A percentile compares a stretch with the other conserved stretches of the same genome.
Conservation (phyloP, 2,329 filamentous ascomycete species). For the Fonsecaea pedrosoi region DNA sequence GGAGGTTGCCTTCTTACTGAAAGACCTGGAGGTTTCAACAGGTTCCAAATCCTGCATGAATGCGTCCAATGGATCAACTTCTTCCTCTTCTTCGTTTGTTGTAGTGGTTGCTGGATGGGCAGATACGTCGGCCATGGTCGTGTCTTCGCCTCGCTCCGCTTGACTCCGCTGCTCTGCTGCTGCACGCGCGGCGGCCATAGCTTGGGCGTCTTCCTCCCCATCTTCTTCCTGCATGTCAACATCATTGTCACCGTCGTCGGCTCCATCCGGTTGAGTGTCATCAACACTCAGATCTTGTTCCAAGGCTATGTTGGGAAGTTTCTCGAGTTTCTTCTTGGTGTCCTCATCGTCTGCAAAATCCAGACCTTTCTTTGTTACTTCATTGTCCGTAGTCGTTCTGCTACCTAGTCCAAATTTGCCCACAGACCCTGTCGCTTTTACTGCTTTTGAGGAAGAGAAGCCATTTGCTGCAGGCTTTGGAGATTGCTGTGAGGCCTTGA, state of each 20-base stretch:
- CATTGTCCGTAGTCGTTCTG: constrained; percentile 69
- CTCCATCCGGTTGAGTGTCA: constrained; percentile 67
- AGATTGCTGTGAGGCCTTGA: constrained; percentile 49
- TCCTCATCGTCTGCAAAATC: constrained; percentile 89
- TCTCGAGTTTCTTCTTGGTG: constrained; percentile 85
- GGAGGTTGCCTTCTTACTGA: constrained; percentile 47
- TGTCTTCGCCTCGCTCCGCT: constrained; percentile 44
- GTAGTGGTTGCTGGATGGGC: constrained; percentile 56
- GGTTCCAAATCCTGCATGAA: constrained; percentile 81
- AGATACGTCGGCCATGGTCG: constrained; percentile 46
- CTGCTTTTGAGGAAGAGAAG: constrained; percentile 47
- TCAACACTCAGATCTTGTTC: constrained; percentile 55
- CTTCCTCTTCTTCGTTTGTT: constrained; percentile 65
- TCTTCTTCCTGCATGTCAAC: constrained; percentile 77
- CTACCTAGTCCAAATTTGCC: constrained; percentile 81
- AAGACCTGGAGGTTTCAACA: constrained; percentile 44
- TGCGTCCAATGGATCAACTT: constrained; percentile 90
- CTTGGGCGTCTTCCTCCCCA: constrained; percentile 86
- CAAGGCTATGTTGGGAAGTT: constrained; percentile 78
- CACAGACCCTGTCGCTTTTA: constrained; percentile 74
- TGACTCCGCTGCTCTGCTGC: constrained; percentile 78
- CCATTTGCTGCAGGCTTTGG: constrained; percentile 48
- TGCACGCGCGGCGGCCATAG: constrained; percentile 81
- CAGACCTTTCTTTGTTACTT: constrained; percentile 77
- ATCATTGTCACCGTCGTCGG: constrained; percentile 69